These are phyloP conservation scores for Neopestalotiopsis sp. DNA, from an alignment of 2,329 filamentous ascomycete species.

Conservation along the genomic window DNA sequence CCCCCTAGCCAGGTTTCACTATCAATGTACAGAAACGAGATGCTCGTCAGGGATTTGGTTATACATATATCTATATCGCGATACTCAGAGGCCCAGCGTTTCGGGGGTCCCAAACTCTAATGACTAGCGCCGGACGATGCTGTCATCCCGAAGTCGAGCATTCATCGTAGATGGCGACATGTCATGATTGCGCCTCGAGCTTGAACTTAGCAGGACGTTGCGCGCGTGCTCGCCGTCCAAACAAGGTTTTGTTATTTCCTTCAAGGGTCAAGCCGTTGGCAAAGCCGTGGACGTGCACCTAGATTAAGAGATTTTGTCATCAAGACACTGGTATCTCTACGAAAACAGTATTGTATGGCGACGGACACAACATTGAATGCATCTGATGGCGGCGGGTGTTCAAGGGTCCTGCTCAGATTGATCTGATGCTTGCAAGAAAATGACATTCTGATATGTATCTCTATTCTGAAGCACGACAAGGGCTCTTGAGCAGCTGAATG, in stretches of 20 bases:
- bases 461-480: too few species aligned
- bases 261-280: not conserved
- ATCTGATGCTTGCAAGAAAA: too few species aligned
- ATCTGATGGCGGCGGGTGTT: too few species aligned
- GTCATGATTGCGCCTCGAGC: conserved; percentile 1
- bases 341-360: too few species aligned
- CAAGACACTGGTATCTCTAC: too few species aligned
- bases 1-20: too few species aligned
- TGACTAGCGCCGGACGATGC: not conserved
- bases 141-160: not conserved
- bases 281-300: not conserved
- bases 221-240: not conserved
- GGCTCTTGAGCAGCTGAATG: too few species aligned
- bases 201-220: not conserved
- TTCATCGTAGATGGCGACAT: not conserved
- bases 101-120: not conserved
- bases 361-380: too few species aligned
- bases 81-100: not conserved
- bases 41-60: not conserved
- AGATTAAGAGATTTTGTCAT: too few species aligned
- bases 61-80: not conserved
- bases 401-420: too few species aligned
- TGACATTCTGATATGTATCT: too few species aligned
- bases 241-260: not conserved
- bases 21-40: too few species aligned